Base-by-base conservation (phyloP, 768 basidiomycete species). In the Lentinus brumalis region DNA sequence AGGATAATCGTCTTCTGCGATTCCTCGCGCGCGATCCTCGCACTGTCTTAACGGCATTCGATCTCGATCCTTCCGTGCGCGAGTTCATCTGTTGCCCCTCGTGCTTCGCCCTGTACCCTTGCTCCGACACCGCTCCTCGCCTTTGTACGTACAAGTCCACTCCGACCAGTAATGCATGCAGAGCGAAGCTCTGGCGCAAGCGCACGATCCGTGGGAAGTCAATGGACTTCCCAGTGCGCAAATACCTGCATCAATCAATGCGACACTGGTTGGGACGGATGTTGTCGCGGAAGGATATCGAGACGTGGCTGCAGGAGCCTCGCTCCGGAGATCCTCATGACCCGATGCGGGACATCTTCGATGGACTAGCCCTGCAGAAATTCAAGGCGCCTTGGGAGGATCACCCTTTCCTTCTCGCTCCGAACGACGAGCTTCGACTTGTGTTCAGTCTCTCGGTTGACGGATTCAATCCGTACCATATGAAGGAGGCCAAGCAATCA, bases 401-500 rank as follows among this genome's bases (percentile, higher is more conserved):
- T 35, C 32, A 10, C 32, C 5, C 32, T 35, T 35, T 35, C 10
- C 32, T 35, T 10, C 5, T 5, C 32, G 32, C 5, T 35, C 32
- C 32, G 5, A 5, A 5, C 10, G 32, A 10, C 5, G 32, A 35
- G 32, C 32, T 32, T 1, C 39, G 42, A 10, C 56, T 57, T 12
- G 46, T 41, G 47, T 50, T 57, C 49, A 31, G 39, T 30, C 31
- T 47, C 2, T 50, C 40, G 26, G 40, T 39, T 14, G 44, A 57
- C 49, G 30, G 46, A n/a, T 57, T 57, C 49, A 49, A 57, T 10
- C 47, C 46, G 1, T 32, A 40, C 56, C 47, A 32, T 2, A 57
- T 35, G 21, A 57, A 49, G 15, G 8, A 39, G 29, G 56, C 59
- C 5, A 45, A 45, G 2, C 31, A 52, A 29, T 29, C 53, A 0